Conservation (phyloP, 2,329 filamentous ascomycete species). For the Bipolaris bicolor region DNA sequence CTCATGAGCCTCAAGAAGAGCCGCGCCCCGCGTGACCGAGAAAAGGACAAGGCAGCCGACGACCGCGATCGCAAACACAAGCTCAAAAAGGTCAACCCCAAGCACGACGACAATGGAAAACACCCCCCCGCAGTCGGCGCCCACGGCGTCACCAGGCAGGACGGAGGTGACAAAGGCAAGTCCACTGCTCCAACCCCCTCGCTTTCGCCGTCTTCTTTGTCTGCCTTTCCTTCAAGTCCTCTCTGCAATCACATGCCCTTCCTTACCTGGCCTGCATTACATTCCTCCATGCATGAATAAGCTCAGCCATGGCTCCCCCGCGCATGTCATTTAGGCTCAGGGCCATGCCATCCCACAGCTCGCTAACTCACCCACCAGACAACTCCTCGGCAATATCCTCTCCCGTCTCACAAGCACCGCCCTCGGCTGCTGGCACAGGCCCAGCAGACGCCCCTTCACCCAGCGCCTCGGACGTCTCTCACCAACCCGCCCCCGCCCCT, state of each 20-base stretch:
- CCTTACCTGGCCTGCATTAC: background rate
- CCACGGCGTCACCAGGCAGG: constrained; percentile 68
- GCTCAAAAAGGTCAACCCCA: constrained; percentile 71
- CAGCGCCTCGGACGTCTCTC: constrained; percentile 60
- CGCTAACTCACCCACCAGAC: constrained; percentile 33
- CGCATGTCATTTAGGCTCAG: constrained; percentile 3
- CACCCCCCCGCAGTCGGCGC: constrained; percentile 66
- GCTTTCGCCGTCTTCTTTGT: background rate
- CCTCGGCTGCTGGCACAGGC: constrained; percentile 58
- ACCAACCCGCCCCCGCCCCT: constrained; percentile 66
- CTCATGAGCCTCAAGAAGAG: constrained; percentile 70
- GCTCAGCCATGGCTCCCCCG: background rate
- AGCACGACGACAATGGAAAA: constrained; percentile 72
- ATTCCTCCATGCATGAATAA: background rate
- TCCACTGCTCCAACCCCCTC: background rate
- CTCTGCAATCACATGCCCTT: background rate
- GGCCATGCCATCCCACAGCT: background rate
- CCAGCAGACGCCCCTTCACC: constrained; percentile 69
- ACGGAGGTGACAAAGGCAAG: constrained; percentile 65
- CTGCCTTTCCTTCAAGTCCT: too few relatives aligned
- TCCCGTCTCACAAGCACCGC: constrained; percentile 52
- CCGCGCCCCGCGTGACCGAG: constrained; percentile 59
- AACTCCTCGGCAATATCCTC: constrained; percentile 50
- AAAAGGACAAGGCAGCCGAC: constrained; percentile 57
- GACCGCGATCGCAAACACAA: constrained; percentile 53